Evolutionary conservation across 1,284 basidiomycete species (phyloP), one percentile per base, ranked within the genome.

Genomic region (Volvariella surrecta): DNA sequence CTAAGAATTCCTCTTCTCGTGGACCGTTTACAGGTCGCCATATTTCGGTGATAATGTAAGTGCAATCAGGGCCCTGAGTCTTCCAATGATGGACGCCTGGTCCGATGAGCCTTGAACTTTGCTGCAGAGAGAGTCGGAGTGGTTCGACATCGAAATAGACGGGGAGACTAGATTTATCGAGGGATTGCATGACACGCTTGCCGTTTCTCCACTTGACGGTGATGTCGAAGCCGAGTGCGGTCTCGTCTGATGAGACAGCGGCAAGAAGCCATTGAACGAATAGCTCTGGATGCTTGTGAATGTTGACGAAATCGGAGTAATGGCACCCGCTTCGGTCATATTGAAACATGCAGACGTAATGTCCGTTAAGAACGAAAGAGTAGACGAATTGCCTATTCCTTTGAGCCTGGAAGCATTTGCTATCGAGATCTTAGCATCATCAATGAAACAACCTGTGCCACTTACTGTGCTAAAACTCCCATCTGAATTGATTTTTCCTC

Each of bases 41-140:
- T 2, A 46, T 48, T 18, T 54, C 53, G 37, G 53, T 54, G 24
- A 50, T 43, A 13, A 53, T 15, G 16, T 22, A 43, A n/a, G 40
- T 9, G 8, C 39, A 20, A 30, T 37, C 43, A 3, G 22, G 3
- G 32, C 47, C 42, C n/a, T 7, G 22, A 1, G 43, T 46, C 4
- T 24, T 30, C 51, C 48, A 52, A 42, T 48, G 52, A 10, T 40
- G 39, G 21, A 50, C 52, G 4, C 50, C 52, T 17, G 51, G 46
- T 4, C 53, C 50, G 17, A 52, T 43, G 10, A 38, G 39, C n/a
- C 40, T 43, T 4, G 51, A 22, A 18, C 38, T 24, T 39, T 48
- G 45, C 11, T 46, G n/a, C 9, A 18, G 16, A 17, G 45, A 6
- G 6, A 11, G 6, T 6, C 6, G 11, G 6, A 42, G 6, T n/a